Conservation (phyloP, 257 asterid species). For the Nicotiana noctiflora region DNA sequence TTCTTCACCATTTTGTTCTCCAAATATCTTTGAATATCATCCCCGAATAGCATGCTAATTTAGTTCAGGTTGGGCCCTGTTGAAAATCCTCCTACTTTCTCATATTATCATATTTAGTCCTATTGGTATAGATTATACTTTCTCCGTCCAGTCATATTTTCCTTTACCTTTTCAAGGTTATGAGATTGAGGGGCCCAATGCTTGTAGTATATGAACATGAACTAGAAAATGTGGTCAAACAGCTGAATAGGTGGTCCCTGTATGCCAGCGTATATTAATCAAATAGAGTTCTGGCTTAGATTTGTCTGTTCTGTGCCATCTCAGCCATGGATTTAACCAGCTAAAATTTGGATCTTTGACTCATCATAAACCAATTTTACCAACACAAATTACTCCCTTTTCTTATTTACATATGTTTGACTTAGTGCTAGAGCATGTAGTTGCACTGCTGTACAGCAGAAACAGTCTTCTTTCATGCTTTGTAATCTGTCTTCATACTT, state of each 20-base stretch:
- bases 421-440: neutral
- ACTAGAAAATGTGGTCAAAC: neutral
- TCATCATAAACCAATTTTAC: neutral
- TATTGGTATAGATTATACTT: neutral
- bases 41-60: neutral
- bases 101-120: conserved; percentile 21
- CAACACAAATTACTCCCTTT: neutral
- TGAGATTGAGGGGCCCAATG: neutral
- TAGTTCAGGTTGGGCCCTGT: neutral
- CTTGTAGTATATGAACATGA: neutral
- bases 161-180: neutral
- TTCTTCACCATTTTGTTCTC: neutral
- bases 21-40: neutral
- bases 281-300: neutral
- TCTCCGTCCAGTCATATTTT: neutral
- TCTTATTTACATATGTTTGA: neutral
- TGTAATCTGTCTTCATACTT: neutral
- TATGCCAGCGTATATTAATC: neutral
- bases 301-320: neutral
- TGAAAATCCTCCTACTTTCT: conserved; percentile 21
- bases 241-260: neutral
- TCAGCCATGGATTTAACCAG: conserved; percentile 7
- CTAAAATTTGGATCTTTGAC: neutral
- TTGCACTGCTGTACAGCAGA: neutral
- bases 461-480: neutral